Conservation (phyloP, 2,329 filamentous ascomycete species). For the Parasarocladium wereldwijsianum region DNA sequence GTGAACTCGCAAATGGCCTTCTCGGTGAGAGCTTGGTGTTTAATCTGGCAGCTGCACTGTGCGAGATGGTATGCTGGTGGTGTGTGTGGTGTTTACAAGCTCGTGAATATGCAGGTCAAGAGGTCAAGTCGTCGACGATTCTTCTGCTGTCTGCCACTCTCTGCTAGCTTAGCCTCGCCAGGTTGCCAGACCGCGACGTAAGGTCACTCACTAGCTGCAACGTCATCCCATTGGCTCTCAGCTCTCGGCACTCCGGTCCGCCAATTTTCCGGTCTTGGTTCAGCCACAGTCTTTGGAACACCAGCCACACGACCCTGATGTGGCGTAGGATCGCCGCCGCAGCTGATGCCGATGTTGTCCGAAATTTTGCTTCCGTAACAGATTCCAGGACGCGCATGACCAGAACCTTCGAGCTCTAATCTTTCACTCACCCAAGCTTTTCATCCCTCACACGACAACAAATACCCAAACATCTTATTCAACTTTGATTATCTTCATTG, state of each 20-base stretch:
- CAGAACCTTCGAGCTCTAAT: slow-evolving; percentile 4
- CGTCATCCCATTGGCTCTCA: slow-evolving; percentile 11
- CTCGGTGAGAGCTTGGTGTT: no score
- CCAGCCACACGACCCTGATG: neutral
- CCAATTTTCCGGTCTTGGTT: no score
- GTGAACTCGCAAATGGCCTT: no score
- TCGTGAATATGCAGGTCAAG: no score
- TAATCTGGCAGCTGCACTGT: no score
- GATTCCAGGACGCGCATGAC: no score
- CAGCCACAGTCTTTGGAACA: neutral
- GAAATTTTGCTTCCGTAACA: slow-evolving; percentile 4
- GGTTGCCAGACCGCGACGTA: slow-evolving; percentile 23
- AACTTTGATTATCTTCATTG: slow-evolving; percentile 1
- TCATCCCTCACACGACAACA: slow-evolving; percentile 1
- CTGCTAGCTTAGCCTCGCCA: no score
- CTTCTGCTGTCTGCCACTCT: no score
- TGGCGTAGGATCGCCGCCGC: neutral
- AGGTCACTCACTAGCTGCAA: slow-evolving; percentile 5
- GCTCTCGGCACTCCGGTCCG: slow-evolving; percentile 3
- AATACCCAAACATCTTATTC: neutral
- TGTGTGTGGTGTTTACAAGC: no score
- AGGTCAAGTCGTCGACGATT: no score
- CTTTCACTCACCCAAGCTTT: neutral
- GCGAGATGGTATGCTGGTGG: no score
- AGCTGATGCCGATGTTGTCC: slow-evolving; percentile 1